Base-by-base conservation (phyloP, 768 basidiomycete species). In the Phlebiopsis flavidoalba region DNA sequence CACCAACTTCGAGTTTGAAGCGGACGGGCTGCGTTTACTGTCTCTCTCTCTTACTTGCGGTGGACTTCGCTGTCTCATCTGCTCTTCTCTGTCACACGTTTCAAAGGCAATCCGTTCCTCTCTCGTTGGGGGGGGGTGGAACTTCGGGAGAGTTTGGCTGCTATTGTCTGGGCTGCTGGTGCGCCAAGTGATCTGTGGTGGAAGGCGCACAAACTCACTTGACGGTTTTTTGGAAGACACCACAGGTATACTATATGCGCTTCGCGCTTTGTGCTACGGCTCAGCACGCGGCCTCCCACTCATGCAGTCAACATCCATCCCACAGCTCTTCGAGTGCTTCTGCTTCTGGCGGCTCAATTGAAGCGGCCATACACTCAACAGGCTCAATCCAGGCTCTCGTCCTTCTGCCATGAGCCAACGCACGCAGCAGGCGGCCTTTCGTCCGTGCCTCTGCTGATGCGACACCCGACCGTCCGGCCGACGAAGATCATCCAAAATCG, bases 261-360 rank as follows among this genome's bases (percentile, higher is more conserved):
- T 67, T 80, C 70, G 79, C 77, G 66, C n/a, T 73, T 77, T 65
- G 58, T 77, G 57, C 71, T 81, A 63, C 75, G 76, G 65, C 72
- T 76, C 59, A 78, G 81, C n/a, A 79, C 79, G 74, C 72, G 76
- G 80, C 75, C 78, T 83, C 72, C 76, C n/a, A n/a, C n/a, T 83
- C 76, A 85, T 86, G 84, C 81, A 82, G 78, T 67, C 81, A n/a
- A 67, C 79, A 83, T 72, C 72, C 75, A 26, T 48, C 65, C 71
- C 60, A 65, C 63, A 57, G 60, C 62, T 21, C 57, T 47, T 17
- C 67, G 59, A 64, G 69, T 51, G 56, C 69, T 10, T 63, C 67
- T 33, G 31, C 70, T 21, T 63, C 67, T 53, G 60, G 60, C 33
- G 53, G 64, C 24, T 55, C 68, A n/a, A 60, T 65, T 76, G 47